Base-by-base conservation (phyloP, 805 yeast species). In the Suhomyces xylopsoci region DNA sequence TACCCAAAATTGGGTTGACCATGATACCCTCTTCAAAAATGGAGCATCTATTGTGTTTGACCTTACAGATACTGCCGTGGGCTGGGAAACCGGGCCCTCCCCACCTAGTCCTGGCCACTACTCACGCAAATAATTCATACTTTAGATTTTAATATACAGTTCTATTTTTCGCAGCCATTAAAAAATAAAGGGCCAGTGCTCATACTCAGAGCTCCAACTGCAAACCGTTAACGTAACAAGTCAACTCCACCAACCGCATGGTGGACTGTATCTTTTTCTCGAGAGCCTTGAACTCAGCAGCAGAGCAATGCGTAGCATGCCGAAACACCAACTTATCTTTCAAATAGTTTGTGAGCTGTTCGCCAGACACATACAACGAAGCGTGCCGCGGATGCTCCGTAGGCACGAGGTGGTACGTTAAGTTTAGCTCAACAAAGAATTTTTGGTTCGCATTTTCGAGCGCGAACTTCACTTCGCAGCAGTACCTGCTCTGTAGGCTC, bases 1-100 rank as follows among this genome's bases (percentile, higher is more conserved):
- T 56, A 43, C 47, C 10, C 55, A 68, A 54, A 68, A 67, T 51
- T 71, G 74, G 74, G 50, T 71, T 24, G 59, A 58, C 14, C 75
- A 71, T 45, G 62, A 58, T 6, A 67, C 64, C 32, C 32, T 71
- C 5, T 70, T 71, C 55, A 47, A 55, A 7, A 55, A 64, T 32
- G 72, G 69, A n/a, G 69, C 68, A 3, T 14, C 49, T 15, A 47
- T 62, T 19, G 61, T 57, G 44, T 56, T 61, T 57, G 54, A 58
- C 46, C 40, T 61, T 53, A 63, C 63, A 5, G 25, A 48, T 17
- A 40, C 46, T 3, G 60, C 61, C 10, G 46, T 51, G 7, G 49
- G 47, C 7, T 67, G 70, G 71, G 71, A 67, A 43, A 47, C 55
- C 6, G 69, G 64, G 7, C 53, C 51, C n/a, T 52, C 38, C 1